Base-by-base conservation (phyloP, 352 stramenopile genomes). In the Pythium periplocum region DNA sequence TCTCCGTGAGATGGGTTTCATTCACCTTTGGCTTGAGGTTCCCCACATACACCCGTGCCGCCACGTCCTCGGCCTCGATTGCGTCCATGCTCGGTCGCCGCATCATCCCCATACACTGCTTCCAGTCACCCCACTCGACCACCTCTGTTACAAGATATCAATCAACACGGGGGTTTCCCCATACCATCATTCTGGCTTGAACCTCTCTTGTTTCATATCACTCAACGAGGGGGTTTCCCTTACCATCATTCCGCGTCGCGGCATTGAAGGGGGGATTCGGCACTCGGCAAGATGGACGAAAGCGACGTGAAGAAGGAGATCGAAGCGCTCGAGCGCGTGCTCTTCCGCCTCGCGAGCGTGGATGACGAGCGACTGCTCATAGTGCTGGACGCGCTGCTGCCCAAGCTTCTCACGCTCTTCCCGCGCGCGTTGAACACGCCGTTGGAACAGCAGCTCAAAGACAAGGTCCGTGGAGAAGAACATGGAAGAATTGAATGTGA, bases 321-420 rank as follows among this genome's bases (percentile, higher is more conserved):
- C 33, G 77, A 86, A 31, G 80, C 77, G 56, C 66, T 90, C 42
- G 77, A 90, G 41, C 80, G 80, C 66, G 72, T 90, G 58, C 69
- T 88, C 45, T 90, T 90, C 73, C 80, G 80, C 5, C 71, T 90
- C 33, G 80, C 77, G 42, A 90, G 75, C 54, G 66, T 78, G 34
- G 59, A 74, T n/a, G 80, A 88, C 38, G 80, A 81, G 48, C 77
- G 80, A 34, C 64, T 88, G 66, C 50, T 85, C 17, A 45, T 68
- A 11, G 78, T 90, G 51, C 59, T 90, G 41, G 76, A 86, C 53
- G 64, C 61, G 34, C 62, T 93, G 11, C 66, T 93, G 10, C 82
- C 82, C 11, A 71, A 88, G 64, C 63, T 93, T 35, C 66, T 90
- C 8, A 45, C 45, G 45, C 79, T 87, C 35, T 89, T 90, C 53